Evolutionary conservation across 1,284 basidiomycete genomes (phyloP).

Genomic region (Ustilago hordei): DNA sequence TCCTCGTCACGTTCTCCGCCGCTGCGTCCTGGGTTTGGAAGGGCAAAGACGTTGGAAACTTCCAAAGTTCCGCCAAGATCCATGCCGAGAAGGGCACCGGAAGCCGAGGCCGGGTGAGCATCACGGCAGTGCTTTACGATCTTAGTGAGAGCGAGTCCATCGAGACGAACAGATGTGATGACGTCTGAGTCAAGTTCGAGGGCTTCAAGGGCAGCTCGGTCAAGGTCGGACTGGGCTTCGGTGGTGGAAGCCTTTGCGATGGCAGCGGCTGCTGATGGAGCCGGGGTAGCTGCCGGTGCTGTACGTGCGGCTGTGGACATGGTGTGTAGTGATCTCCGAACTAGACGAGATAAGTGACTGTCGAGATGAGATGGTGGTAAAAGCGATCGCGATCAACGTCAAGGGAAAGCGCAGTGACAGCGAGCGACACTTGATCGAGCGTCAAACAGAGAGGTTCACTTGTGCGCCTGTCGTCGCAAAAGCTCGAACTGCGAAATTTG

Average conservation of each 20-base stretch:
- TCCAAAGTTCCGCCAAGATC: slow-evolving; percentile 66
- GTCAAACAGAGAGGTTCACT: neutral
- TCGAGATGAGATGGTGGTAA: slow-evolving; percentile 19
- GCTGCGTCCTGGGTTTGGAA: slow-evolving; percentile 56
- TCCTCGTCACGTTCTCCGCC: slow-evolving; percentile 61
- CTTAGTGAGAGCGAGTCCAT: slow-evolving; percentile 68
- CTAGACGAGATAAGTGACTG: slow-evolving; percentile 9
- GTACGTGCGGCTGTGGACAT: slow-evolving; percentile 40
- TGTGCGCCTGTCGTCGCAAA: slow-evolving; percentile 8
- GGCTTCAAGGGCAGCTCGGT: slow-evolving; percentile 55
- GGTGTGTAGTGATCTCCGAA: slow-evolving; percentile 7
- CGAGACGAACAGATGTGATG: slow-evolving; percentile 65
- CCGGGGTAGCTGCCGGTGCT: slow-evolving; percentile 27
- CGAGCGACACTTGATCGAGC: slow-evolving; percentile 1
- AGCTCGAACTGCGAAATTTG: slow-evolving; percentile 9
- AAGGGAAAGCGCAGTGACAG: slow-evolving; percentile 7
- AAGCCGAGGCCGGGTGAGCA: slow-evolving; percentile 64
- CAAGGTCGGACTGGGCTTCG: slow-evolving; percentile 45
- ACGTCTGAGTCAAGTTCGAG: slow-evolving; percentile 63
- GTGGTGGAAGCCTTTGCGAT: slow-evolving; percentile 21
- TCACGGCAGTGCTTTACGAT: slow-evolving; percentile 69
- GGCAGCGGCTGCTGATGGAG: slow-evolving; percentile 20
- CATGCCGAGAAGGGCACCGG: slow-evolving; percentile 66
- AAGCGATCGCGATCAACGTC: slow-evolving; percentile 3
- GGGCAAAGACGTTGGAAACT: slow-evolving; percentile 65